Percentiles rank a stretch among this genome's conserved stretches.
These are phyloP conservation scores for Omphalea diandra DNA, from an alignment of 441 rosid genomes.

Conservation along the genomic window DNA sequence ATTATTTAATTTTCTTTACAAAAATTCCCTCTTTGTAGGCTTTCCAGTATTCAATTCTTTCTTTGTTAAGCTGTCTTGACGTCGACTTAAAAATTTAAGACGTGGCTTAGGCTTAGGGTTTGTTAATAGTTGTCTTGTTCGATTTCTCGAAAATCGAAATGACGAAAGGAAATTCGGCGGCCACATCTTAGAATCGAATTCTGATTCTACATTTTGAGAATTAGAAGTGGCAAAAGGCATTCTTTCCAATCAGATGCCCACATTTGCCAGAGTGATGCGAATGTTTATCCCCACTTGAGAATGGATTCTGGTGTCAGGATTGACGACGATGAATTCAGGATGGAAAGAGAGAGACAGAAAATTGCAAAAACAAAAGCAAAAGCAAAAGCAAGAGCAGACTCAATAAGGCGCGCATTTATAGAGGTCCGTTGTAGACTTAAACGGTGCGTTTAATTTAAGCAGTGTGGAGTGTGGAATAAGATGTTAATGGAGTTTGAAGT, in stretches of 20 bases:
- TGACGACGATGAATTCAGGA: slow-evolving; percentile 4
- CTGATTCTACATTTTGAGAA: neutral
- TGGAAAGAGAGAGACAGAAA: neutral
- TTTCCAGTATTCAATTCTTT: too few relatives aligned
- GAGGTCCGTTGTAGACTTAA: too few relatives aligned
- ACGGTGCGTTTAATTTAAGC: too few relatives aligned
- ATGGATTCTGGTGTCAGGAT: slow-evolving; percentile 16
- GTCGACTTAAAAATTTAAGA: too few relatives aligned
- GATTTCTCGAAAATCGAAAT: neutral
- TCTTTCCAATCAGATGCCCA: slow-evolving; percentile 5
- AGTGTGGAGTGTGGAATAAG: too few relatives aligned
- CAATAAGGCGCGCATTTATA: too few relatives aligned
- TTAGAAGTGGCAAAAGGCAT: neutral
- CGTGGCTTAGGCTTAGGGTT: too few relatives aligned
- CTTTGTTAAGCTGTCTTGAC: too few relatives aligned
- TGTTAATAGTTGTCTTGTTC: neutral
- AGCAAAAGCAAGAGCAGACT: too few relatives aligned
- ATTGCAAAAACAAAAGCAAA: neutral
- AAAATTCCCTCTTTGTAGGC: too few relatives aligned
- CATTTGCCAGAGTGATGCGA: neutral
- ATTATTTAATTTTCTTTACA: too few relatives aligned
- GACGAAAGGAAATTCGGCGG: neutral
- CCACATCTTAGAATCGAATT: slow-evolving; percentile 11
- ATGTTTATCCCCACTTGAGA: slow-evolving; percentile 12
- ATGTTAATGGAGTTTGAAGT: too few relatives aligned